Evolutionary conservation across 805 yeast species (phyloP), one percentile per base, ranked within the genome.

Genomic region (Kuraishia floccosa): DNA sequence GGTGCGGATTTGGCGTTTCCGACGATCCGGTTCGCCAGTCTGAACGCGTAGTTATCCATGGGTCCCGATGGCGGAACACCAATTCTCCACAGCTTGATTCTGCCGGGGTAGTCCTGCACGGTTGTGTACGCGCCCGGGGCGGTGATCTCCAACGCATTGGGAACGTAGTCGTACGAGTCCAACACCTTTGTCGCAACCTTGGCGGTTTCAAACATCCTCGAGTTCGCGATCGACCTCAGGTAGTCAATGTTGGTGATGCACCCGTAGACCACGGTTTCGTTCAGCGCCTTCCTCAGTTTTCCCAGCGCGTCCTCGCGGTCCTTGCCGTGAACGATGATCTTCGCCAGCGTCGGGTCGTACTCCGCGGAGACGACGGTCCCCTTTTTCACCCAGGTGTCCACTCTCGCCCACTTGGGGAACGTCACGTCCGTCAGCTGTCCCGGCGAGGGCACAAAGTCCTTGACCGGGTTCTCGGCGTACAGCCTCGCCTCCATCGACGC

Each of bases 31-130:
- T 89, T 89, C 14, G 95, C 96, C 39, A 84, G 53, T 46, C 96
- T 68, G 63, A 87, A 87, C 4, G 96, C 76, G 46, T 77, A 87
- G 37, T 76, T 72, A 57, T 89, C 98, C 97, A 89, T 91, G 36
- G 97, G 96, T 28, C 98, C 98, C 25, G 95, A 84, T 6, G 97
- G 97, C 17, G 98, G 98, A 34, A 89, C 97, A 52, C 98, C 98
- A 43, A 81, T 70, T 49, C 81, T 75, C 93, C 93, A 82, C 52
- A 65, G 65, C n/a, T 85, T 79, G 33, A 65, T 64, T 62, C 98
- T 77, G 31, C 94, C 94, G 12, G 94, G 94, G 54, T 76, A 91
- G 56, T 91, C 98, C 60, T 89, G 98, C 30, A 89, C 89, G 3
- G 96, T 83, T 23, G 97, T 89, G 57, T 85, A 85, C 25, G 96